Evolutionary conservation across 2,329 filamentous ascomycete genomes (phyloP), one percentile per base, ranked within the genome.

Genomic region (Dothistroma pini): DNA sequence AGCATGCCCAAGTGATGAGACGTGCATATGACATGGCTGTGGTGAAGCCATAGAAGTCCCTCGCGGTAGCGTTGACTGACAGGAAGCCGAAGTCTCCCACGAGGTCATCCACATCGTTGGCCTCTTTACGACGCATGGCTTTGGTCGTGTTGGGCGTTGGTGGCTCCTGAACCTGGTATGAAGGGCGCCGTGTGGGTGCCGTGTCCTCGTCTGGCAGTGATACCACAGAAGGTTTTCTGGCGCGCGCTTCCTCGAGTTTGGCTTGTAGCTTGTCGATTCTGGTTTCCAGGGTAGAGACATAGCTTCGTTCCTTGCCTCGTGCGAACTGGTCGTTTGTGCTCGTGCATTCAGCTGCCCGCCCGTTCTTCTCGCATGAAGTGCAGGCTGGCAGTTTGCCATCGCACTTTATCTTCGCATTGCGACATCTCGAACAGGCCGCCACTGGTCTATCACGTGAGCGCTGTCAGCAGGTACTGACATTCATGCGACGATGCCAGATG

Each of bases 251-350:
- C 21, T 77, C 75, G 52, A 97, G 83, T 60, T 87, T 87, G 72
- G 86, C 88, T 75, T 96, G 90, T 9, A 97, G 84, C 75, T 90
- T 91, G 75, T 97, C 93, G 67, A 96, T 88, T 60, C 90, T 88
- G 16, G 93, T 86, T 75, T 97, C 93, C n/a, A 99, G 83, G 0
- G 93, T 96, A 8, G 93, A 91, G 50, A 97, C 93, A 81, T 97
- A 99, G 76, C 93, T 97, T 71, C 93, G 84, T 74, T 97, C 95
- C 76, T 97, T 97, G 63, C 95, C 95, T 64, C 92, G 84, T 0
- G 93, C 93, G 76, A 97, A 97, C 74, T 97, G 92, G 72, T 97
- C 93, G 71, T 96, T 97, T 8, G 92, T 93, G 59, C 92, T 92
- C 7, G 92, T 96, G 75, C 95, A 99, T 73, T 96, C 92, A 62